Evolutionary conservation across 495 filamentous ascomycete genomes (phyloP).

Genomic region (Pyrenopolyporus hunteri): DNA sequence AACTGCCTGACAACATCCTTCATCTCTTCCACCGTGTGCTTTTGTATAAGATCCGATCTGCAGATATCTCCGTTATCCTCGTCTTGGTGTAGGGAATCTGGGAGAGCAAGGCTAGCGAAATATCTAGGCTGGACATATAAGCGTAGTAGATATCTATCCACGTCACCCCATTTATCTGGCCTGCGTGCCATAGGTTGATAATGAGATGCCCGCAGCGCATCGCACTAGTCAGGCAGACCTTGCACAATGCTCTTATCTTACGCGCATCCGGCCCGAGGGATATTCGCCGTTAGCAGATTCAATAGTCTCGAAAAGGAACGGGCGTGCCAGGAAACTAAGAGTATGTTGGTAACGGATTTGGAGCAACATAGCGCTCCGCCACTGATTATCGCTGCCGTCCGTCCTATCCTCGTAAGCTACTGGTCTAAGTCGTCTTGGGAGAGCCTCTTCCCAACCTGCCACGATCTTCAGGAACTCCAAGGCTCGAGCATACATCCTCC

Average conservation of each 20-base stretch:
- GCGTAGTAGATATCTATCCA: conserved; percentile 36
- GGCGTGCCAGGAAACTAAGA: conserved; percentile 40
- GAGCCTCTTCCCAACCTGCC: conserved; percentile 46
- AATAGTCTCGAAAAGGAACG: conserved; percentile 40
- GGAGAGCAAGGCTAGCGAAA: conserved; percentile 29
- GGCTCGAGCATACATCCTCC: conserved; percentile 28
- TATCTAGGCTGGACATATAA: conserved; percentile 28
- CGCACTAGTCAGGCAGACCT: conserved; percentile 31
- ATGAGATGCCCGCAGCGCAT: conserved; percentile 25
- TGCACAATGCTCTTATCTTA: conserved; percentile 18
- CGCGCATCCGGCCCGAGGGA: conserved; percentile 11
- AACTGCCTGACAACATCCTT: conserved; percentile 13
- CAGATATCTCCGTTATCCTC: conserved; percentile 19
- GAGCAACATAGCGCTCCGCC: conserved; percentile 38
- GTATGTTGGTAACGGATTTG: conserved; percentile 45
- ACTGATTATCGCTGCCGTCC: conserved; percentile 31
- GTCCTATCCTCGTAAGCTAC: conserved; percentile 12
- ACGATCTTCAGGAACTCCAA: conserved; percentile 45
- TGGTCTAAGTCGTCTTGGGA: conserved; percentile 43
- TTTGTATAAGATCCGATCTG: conserved; percentile 8
- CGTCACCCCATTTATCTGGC: conserved; percentile 26
- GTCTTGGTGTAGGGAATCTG: conserved; percentile 9
- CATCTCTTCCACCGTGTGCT: conserved; percentile 23
- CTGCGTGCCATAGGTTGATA: conserved; percentile 21
- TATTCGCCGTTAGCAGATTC: conserved; percentile 1